phyloP scores from a whole-genome alignment of 345 rosid species.

The Bretschneidera sinensis region DNA sequence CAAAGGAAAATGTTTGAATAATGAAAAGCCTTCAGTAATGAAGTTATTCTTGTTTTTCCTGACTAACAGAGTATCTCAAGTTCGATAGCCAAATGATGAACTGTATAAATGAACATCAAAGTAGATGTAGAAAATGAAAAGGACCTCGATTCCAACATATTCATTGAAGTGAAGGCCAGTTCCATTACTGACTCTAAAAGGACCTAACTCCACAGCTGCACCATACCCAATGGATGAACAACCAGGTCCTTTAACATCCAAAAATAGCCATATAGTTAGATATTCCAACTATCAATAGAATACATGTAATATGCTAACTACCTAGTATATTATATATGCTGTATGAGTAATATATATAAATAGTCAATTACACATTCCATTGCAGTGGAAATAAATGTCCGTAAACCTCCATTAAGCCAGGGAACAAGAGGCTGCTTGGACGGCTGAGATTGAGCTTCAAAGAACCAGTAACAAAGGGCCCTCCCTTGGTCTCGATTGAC shows the following conservation, averaged over 20 bases:
- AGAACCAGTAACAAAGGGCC: conserved; percentile 75
- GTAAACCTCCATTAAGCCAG: conserved; percentile 65
- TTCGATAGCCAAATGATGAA: not conserved
- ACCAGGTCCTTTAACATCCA: conserved; percentile 46
- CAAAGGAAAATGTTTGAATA: not conserved
- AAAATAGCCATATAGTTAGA: not conserved
- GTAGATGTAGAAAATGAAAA: not conserved
- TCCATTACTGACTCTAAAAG: conserved; percentile 51
- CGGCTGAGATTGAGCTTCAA: conserved; percentile 52
- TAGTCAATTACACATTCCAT: not conserved
- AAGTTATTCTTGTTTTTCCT: not conserved
- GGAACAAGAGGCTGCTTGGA: conserved; percentile 52
- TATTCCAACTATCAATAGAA: not conserved
- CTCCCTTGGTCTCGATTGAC: conserved; percentile 46
- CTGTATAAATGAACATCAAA: not conserved
- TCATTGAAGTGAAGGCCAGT: conserved; percentile 37
- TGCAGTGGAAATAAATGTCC: not conserved
- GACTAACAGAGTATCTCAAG: not conserved
- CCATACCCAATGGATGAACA: conserved; percentile 70
- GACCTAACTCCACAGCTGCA: conserved; percentile 59
- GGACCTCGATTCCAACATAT: conserved; percentile 56
- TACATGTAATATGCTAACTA: not conserved
- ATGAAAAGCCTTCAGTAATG: not conserved
- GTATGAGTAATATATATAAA: no score
- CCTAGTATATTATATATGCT: no score